Base-by-base conservation (phyloP, 2,329 filamentous ascomycete species). In the Xylariaceae sp. region DNA sequence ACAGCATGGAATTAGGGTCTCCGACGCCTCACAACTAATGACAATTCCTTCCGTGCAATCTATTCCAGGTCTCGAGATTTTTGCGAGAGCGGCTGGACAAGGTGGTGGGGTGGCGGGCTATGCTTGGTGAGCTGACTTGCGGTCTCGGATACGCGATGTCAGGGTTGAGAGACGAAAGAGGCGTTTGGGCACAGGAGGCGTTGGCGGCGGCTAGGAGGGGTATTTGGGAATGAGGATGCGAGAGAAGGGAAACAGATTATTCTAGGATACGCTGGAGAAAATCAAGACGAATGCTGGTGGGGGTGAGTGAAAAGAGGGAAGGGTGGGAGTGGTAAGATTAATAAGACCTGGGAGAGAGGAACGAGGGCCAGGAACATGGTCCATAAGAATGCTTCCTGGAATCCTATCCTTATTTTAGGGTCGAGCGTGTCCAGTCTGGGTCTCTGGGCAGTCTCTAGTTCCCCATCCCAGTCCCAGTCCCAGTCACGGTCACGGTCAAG, bases 331-430 rank as follows among this genome's bases (percentile, higher is more conserved):
- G 44, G 31, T 51, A 51, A 53, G 47, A 34, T 47, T 39, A 36
- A 49, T 43, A 50, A 22, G 42, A 16, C 40, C 47, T 38, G 49
- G 63, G 59, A 57, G 39, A 48, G 50, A 44, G 49, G 42, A 51
- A 42, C 44, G 28, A 47, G 19, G 13, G 42, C n/a, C 42, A 31
- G 50, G 42, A 39, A 42, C 42, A 45, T 31, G 50, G 48, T 31
- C 44, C 31, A 43, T 50, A 47, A 48, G 16, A 31, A 47, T 39
- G 38, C 34, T 41, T 42, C 22, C 22, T 28, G 22, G 22, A 28
- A 28, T 28, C 22, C 22, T 28, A 28, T 28, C 22, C 22, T 28
- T 28, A 28, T 28, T 28, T 28, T 28, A 28, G 22, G 22, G 22
- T 28, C 22, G 22, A 28, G 22, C 22, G 22, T 28, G 4, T 28